A percentile compares a stretch with the other conserved stretches of the same genome.
These are phyloP conservation scores for Bipolaris gigantea DNA, from an alignment of 2,329 filamentous ascomycete genomes.

Conservation along the genomic window DNA sequence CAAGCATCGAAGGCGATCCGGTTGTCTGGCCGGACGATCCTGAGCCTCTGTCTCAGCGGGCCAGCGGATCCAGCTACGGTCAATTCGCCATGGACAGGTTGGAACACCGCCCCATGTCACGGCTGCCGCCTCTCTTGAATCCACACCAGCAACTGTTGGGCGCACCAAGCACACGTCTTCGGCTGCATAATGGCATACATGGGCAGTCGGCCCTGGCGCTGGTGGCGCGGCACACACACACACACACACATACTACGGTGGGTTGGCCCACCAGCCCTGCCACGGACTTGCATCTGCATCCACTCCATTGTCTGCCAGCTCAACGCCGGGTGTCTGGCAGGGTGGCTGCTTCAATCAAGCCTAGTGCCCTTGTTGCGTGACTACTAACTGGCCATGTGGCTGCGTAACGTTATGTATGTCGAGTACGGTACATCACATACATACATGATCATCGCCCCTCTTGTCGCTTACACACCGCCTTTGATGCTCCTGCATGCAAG, in stretches of 20 bases:
- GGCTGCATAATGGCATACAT: conserved; percentile 1
- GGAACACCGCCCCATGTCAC: background rate
- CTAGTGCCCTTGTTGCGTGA: background rate
- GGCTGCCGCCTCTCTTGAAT: background rate
- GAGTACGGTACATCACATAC: no score
- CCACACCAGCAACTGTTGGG: background rate
- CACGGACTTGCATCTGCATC: background rate
- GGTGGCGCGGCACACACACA: conserved; percentile 1
- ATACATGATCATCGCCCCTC: no score
- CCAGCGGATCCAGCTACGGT: background rate
- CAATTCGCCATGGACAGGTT: background rate
- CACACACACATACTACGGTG: no score
- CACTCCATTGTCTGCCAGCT: conserved; percentile 9
- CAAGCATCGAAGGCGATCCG: conserved; percentile 15
- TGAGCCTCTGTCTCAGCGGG: background rate
- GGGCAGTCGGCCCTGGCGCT: conserved; percentile 12
- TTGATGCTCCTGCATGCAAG: no score
- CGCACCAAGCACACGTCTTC: background rate
- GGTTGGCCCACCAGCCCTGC: conserved; percentile 9
- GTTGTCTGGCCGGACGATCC: conserved; percentile 12
- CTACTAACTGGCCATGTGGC: no score
- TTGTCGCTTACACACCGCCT: no score
- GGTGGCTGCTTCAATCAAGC: no score
- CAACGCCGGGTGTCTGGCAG: conserved; percentile 5
- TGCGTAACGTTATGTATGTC: no score